Evolutionary conservation across 768 basidiomycete genomes (phyloP).

Genomic region (Tephrocybe sp.): DNA sequence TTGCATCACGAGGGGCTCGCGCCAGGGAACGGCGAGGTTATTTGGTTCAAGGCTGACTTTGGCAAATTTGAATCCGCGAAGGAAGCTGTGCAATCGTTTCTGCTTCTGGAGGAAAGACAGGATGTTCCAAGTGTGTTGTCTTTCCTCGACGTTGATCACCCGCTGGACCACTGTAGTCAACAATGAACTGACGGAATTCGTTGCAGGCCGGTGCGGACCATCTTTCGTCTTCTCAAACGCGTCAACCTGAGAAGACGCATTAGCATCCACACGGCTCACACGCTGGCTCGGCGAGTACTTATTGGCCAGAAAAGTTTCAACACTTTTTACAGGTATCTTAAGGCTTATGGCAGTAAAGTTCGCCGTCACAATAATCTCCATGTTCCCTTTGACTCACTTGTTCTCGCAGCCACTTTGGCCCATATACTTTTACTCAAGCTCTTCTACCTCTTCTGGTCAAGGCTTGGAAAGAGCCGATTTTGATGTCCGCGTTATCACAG

Average conservation of each 20-base stretch:
- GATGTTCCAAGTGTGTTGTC: constrained; percentile 21
- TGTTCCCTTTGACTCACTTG: not conserved
- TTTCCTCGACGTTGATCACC: not conserved
- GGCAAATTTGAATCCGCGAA: constrained; percentile 32
- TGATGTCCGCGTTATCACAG: constrained; percentile 33
- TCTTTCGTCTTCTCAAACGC: not conserved
- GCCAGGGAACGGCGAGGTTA: constrained; percentile 24
- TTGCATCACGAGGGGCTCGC: constrained; percentile 29
- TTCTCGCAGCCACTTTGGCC: constrained; percentile 24
- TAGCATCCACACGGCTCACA: no score
- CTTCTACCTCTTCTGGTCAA: constrained; percentile 30
- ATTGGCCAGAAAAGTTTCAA: no score
- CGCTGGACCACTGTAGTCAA: constrained; percentile 17
- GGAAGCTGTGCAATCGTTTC: constrained; percentile 32
- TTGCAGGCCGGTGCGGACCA: no score
- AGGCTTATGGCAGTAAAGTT: constrained; percentile 25
- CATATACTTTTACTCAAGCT: constrained; percentile 27
- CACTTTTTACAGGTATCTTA: constrained; percentile 10
- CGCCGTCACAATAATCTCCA: constrained; percentile 6
- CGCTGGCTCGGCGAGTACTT: no score
- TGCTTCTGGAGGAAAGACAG: constrained; percentile 18
- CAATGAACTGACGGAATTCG: constrained; percentile 24
- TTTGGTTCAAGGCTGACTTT: constrained; percentile 40
- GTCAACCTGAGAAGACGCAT: constrained; percentile 19
- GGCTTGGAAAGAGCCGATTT: constrained; percentile 26